Conservation (phyloP, 2,329 filamentous ascomycete genomes). For the Trichoderma koningii region DNA sequence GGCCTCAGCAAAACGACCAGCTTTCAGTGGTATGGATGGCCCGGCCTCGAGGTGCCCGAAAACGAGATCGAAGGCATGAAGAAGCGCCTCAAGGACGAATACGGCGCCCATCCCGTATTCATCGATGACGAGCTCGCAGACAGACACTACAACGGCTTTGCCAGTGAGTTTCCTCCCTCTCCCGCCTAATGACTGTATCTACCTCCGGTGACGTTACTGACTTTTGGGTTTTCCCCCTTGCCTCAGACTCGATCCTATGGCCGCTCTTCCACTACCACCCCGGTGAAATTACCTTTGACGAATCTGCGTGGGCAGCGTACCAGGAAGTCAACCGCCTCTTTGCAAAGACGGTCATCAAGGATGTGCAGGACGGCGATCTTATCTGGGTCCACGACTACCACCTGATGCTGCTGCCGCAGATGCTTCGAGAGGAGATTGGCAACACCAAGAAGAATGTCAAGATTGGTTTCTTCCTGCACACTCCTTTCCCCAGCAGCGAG, state of each 20-base stretch:
- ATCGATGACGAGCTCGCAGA: conserved; percentile 92
- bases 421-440: conserved; percentile 89
- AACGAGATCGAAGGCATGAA: conserved; percentile 74
- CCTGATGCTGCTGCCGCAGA: conserved; percentile 91
- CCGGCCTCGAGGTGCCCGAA: conserved; percentile 87
- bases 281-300: conserved; percentile 96
- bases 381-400: conserved; percentile 99
- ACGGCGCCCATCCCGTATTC: conserved; percentile 88
- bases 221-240: not conserved
- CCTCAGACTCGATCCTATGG: conserved; percentile 90
- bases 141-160: conserved; percentile 96
- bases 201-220: not conserved
- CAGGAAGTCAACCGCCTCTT: conserved; percentile 91
- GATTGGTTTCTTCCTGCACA: conserved; percentile 98
- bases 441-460: conserved; percentile 85
- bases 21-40: conserved; percentile 99
- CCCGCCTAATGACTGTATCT: not conserved
- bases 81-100: conserved; percentile 79
- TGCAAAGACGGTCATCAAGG: conserved; percentile 80
- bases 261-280: conserved; percentile 98
- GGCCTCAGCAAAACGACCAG: conserved; percentile 89
- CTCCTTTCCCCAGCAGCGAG: conserved; percentile 93
- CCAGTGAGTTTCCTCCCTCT: conserved; percentile 57
- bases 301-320: conserved; percentile 91
- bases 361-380: conserved; percentile 89